Conservation (phyloP, 1,284 basidiomycete species). For the Leccinum solheimii region DNA sequence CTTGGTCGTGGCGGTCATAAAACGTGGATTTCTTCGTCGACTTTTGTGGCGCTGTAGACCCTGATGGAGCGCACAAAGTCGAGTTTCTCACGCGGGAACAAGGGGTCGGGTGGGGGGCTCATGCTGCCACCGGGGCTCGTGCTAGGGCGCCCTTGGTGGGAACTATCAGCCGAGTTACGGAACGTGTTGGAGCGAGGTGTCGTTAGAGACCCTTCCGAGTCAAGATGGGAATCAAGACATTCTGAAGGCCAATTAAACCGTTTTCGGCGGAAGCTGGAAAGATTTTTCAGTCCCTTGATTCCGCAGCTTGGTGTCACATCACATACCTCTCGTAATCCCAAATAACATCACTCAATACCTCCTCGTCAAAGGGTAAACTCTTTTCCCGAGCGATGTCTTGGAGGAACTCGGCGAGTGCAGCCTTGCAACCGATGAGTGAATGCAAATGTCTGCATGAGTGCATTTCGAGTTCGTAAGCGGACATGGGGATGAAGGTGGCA, state of each 20-base stretch:
- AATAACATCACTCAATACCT: conserved; percentile 52
- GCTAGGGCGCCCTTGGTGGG: conserved; percentile 12
- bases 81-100: conserved; percentile 41
- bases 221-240: conserved; percentile 20
- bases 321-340: conserved; percentile 72
- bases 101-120: conserved; percentile 20
- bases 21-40: conserved; percentile 31
- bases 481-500: conserved; percentile 56
- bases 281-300: conserved; percentile 4
- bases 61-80: conserved; percentile 56
- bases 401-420: conserved; percentile 55
- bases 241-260: conserved; percentile 58
- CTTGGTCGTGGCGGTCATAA: conserved; percentile 13
- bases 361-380: conserved; percentile 31
- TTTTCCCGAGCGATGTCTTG: conserved; percentile 38
- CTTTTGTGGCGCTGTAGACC: conserved; percentile 50
- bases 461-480: conserved; percentile 63
- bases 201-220: conserved; percentile 11
- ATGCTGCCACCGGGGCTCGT: conserved; percentile 8
- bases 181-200: conserved; percentile 28
- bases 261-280: conserved; percentile 56
- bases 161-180: conserved; percentile 19
- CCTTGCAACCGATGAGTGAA: conserved; percentile 58
- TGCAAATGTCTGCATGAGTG: conserved; percentile 67
- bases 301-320: neutral